Conservation (phyloP, 2,329 filamentous ascomycete genomes). For the Neofusicoccum cordaticola region DNA sequence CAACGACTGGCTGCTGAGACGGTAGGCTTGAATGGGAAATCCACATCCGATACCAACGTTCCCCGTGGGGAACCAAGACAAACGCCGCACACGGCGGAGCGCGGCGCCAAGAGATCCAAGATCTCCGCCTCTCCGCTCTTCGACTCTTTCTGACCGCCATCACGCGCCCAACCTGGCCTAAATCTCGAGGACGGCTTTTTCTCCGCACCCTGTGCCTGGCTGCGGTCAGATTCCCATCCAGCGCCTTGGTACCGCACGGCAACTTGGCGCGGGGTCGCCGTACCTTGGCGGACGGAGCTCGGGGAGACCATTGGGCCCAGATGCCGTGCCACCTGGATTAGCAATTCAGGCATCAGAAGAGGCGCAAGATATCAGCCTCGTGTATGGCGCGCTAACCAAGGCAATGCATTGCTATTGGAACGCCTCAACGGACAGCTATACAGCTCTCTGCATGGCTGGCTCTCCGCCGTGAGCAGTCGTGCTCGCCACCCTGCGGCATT, state of each 20-base stretch:
- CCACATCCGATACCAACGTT: background rate
- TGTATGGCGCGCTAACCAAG: background rate
- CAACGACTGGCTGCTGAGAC: background rate
- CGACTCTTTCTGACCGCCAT: background rate
- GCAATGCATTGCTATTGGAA: background rate
- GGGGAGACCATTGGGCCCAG: background rate
- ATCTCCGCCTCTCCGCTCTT: background rate
- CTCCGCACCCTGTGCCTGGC: background rate
- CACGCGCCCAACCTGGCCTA: background rate
- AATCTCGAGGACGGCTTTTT: background rate
- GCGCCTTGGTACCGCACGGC: background rate
- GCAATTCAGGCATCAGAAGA: background rate
- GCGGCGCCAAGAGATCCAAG: constrained; percentile 3
- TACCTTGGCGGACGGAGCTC: background rate
- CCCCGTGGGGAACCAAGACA: constrained; percentile 9
- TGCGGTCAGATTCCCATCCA: background rate
- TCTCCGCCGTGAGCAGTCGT: background rate
- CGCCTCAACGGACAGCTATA: background rate
- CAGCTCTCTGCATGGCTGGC: background rate
- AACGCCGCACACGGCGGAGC: constrained; percentile 1
- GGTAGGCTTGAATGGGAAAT: background rate
- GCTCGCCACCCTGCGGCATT: background rate
- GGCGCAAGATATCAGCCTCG: background rate
- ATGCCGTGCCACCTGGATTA: background rate
- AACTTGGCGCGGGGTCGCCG: constrained; percentile 1